Evolutionary conservation across 345 rosid species (phyloP), one percentile per base, ranked within the genome.

Genomic region (Clarkia xantiana): DNA sequence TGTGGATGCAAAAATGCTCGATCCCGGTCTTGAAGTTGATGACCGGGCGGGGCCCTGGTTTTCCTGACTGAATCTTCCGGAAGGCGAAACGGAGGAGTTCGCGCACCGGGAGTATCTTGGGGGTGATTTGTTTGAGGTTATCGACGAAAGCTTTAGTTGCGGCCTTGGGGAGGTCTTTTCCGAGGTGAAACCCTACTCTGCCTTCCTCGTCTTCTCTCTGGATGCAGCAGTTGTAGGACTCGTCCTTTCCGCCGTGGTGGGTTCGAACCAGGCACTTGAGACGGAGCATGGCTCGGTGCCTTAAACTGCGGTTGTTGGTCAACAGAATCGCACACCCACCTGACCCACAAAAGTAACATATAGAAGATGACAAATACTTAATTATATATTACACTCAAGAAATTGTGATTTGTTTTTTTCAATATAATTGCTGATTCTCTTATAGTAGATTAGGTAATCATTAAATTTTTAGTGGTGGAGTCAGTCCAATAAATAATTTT

Each of bases 1-100:
- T 83, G 61, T 91, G 98, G 22, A 91, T 58, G 61, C 94, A 83
- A 48, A 91, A 91, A 52, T 91, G 98, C 18, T 91, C 89, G 0
- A 91, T 81, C 2, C 96, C 98, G 0, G 79, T 77, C 51, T 72
- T 76, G 68, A 90, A 77, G 61, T 90, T 79, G 7, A 90, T 55
- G 44, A 58, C 78, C 0, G 34, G 54, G 47, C 17, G 42, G 40
- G 45, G 49, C 39, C 10, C 34, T 6, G 7, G 39, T 59, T 4
- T 16, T 10, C 16, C 75, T 1, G 34, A 22, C 1, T 36, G 53
- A 60, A 67, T 54, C 59, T 77, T 86, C 49, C 71, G 58, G n/a
- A 65, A 48, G 14, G 68, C 40, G 47, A 78, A 86, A 25, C 89
- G 66, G 10, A 81, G 53, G 4, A 90, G 69, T 65, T 90, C 96